Conservation (phyloP, 2,329 filamentous ascomycete species). For the Ascochyta clinopodiicola region DNA sequence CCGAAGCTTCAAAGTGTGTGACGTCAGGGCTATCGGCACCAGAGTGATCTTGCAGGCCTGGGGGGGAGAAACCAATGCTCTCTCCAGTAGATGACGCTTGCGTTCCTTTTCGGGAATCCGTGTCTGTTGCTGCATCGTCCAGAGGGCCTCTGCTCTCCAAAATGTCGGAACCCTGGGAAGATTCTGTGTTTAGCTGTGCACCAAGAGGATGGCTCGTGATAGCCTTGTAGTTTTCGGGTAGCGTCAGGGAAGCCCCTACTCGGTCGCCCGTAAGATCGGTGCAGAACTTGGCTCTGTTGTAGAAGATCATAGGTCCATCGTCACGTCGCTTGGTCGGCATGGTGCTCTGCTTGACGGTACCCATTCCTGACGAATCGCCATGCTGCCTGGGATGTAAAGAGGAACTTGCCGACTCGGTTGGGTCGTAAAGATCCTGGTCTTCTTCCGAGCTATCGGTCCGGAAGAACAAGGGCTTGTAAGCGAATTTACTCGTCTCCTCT, state of each 20-base stretch:
- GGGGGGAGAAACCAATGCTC: slow-evolving; percentile 48
- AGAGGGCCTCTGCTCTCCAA: slow-evolving; percentile 35
- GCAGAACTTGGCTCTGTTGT: slow-evolving; percentile 79
- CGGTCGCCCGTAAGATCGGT: slow-evolving; percentile 77
- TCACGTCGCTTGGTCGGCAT: slow-evolving; percentile 60
- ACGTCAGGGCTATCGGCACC: slow-evolving; percentile 33
- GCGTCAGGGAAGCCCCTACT: slow-evolving; percentile 24
- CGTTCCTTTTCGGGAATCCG: slow-evolving; percentile 38
- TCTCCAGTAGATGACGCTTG: slow-evolving; percentile 35
- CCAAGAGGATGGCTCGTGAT: slow-evolving; percentile 46
- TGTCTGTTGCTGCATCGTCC: slow-evolving; percentile 28
- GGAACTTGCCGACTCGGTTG: slow-evolving; percentile 33
- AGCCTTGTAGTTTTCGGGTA: slow-evolving; percentile 37
- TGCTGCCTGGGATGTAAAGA: slow-evolving; percentile 39
- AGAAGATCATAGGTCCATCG: slow-evolving; percentile 83
- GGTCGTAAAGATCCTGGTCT: slow-evolving; percentile 46
- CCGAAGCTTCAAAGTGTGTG: slow-evolving; percentile 57
- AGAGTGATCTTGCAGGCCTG: slow-evolving; percentile 33
- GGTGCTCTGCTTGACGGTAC: slow-evolving; percentile 57
- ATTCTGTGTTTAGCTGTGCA: slow-evolving; percentile 1
- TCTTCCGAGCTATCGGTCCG: slow-evolving; percentile 53
- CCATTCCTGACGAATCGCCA: slow-evolving; percentile 50
- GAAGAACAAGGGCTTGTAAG: slow-evolving; percentile 58
- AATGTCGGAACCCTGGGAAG: slow-evolving; percentile 32
- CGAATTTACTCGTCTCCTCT: slow-evolving; percentile 45